These are phyloP conservation scores for Yamadazyma spencermartinsiae DNA, from an alignment of 1,139 yeast species.

Conservation along the genomic window DNA sequence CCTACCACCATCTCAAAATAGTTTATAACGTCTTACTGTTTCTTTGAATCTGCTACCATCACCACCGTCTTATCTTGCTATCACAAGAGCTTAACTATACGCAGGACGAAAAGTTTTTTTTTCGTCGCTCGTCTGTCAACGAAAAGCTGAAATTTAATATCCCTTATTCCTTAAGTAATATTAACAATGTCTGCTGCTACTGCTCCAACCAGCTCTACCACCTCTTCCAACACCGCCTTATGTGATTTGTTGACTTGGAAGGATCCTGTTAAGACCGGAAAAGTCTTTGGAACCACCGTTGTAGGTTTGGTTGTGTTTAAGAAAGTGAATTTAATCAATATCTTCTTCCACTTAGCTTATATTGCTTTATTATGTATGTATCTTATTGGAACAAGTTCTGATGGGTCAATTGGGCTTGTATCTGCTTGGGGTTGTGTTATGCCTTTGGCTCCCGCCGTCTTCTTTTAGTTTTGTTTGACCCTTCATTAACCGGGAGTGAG, in stretches of 20 bases:
- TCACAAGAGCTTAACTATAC: neutral
- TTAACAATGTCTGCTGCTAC: conserved; percentile 15
- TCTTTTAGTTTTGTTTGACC: too few species aligned
- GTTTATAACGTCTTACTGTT: too few species aligned
- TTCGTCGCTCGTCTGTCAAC: conserved; percentile 1
- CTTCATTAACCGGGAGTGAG: too few species aligned
- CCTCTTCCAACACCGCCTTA: conserved; percentile 13
- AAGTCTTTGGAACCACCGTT: conserved; percentile 67
- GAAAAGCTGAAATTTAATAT: conserved; percentile 3
- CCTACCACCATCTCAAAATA: too few species aligned
- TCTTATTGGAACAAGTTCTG: too few species aligned
- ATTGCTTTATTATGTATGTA: conserved; percentile 48
- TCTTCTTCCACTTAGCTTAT: conserved; percentile 58
- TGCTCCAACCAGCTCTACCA: conserved; percentile 14
- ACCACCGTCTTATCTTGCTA: neutral
- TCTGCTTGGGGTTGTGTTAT: too few species aligned
- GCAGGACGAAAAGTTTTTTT: neutral
- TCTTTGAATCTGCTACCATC: too few species aligned
- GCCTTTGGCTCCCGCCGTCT: too few species aligned
- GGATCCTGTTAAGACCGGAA: conserved; percentile 77
- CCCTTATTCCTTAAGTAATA: neutral
- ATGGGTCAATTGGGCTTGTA: neutral
- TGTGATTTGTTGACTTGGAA: conserved; percentile 71
- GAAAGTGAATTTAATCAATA: conserved; percentile 67
- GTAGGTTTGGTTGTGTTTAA: conserved; percentile 62